Percentiles rank a stretch among this genome's conserved stretches.
Evolutionary conservation across 2,329 filamentous ascomycete species (phyloP).

Genomic region (Scedosporium boydii): DNA sequence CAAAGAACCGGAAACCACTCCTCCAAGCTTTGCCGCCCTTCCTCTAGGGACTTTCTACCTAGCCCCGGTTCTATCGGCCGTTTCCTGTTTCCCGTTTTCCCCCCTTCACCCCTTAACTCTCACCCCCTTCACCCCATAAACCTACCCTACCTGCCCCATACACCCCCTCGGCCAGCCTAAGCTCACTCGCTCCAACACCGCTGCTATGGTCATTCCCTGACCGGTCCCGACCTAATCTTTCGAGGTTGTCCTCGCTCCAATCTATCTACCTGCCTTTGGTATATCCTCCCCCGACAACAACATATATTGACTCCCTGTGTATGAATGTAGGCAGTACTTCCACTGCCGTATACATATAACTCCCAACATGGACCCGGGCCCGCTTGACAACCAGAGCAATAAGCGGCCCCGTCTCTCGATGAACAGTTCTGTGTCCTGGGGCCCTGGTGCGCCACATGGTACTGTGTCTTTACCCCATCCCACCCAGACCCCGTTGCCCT

Average conservation of each 20-base stretch:
- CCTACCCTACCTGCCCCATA: constrained; percentile 1
- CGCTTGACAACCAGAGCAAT: constrained; percentile 32
- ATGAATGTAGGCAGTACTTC: constrained; percentile 21
- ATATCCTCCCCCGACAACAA: constrained; percentile 8
- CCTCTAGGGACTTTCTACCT: not conserved
- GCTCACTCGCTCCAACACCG: constrained; percentile 24
- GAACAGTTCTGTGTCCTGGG: constrained; percentile 29
- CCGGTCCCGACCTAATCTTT: constrained; percentile 9
- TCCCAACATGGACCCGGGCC: constrained; percentile 50
- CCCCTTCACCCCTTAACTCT: constrained; percentile 4
- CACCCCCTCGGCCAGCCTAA: constrained; percentile 11
- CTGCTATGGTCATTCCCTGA: constrained; percentile 13
- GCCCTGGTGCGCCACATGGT: constrained; percentile 36
- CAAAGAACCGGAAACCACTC: not conserved
- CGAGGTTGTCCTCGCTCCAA: constrained; percentile 6
- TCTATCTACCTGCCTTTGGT: constrained; percentile 11
- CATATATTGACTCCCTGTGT: constrained; percentile 11
- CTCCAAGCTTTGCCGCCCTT: constrained; percentile 1
- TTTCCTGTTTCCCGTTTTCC: constrained; percentile 8
- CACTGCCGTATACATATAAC: constrained; percentile 21
- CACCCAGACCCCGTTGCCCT: constrained; percentile 22
- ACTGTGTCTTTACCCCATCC: constrained; percentile 37
- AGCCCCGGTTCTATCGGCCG: constrained; percentile 7
- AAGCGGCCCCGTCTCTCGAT: constrained; percentile 49
- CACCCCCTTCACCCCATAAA: constrained; percentile 2